Evolutionary conservation across 2,329 filamentous ascomycete genomes (phyloP).

Genomic region (Emergomyces africanus): DNA sequence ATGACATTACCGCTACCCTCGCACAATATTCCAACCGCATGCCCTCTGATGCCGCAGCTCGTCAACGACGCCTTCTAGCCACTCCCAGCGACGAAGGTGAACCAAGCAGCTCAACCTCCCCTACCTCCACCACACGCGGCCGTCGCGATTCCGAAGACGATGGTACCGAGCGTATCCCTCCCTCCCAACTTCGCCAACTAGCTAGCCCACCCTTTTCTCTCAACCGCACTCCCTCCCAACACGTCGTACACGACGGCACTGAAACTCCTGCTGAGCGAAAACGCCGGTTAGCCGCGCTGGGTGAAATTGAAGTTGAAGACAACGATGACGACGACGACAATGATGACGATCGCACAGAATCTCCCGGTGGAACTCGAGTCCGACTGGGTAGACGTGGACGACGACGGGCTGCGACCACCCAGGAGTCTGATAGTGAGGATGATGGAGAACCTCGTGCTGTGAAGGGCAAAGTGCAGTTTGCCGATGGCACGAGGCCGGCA

Average conservation of each 20-base stretch:
- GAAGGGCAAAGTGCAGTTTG: constrained; percentile 22
- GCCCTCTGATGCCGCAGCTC: constrained; percentile 26
- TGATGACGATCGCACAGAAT: constrained; percentile 10
- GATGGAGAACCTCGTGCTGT: constrained; percentile 14
- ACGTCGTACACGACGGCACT: constrained; percentile 17
- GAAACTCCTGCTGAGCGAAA: constrained; percentile 36
- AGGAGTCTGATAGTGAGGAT: constrained; percentile 17
- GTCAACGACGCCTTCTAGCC: constrained; percentile 21
- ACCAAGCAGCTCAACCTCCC: constrained; percentile 10
- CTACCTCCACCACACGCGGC: constrained; percentile 6
- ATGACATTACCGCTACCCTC: constrained; percentile 26
- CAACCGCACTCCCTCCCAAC: neutral
- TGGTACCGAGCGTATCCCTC: constrained; percentile 30
- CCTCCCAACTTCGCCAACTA: constrained; percentile 16
- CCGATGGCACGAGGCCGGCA: constrained; percentile 19
- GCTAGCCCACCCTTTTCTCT: neutral
- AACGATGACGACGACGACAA: constrained; percentile 14
- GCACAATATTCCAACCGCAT: constrained; percentile 21
- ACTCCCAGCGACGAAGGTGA: constrained; percentile 13
- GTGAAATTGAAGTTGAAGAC: constrained; percentile 20
- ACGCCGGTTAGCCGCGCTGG: constrained; percentile 33
- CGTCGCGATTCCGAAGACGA: constrained; percentile 30
- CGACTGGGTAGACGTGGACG: constrained; percentile 15
- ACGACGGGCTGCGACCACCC: constrained; percentile 10
- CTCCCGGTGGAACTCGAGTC: neutral